These are phyloP conservation scores for Epichloe glyceriae DNA, from an alignment of 2,329 filamentous ascomycete genomes.

Conservation along the genomic window DNA sequence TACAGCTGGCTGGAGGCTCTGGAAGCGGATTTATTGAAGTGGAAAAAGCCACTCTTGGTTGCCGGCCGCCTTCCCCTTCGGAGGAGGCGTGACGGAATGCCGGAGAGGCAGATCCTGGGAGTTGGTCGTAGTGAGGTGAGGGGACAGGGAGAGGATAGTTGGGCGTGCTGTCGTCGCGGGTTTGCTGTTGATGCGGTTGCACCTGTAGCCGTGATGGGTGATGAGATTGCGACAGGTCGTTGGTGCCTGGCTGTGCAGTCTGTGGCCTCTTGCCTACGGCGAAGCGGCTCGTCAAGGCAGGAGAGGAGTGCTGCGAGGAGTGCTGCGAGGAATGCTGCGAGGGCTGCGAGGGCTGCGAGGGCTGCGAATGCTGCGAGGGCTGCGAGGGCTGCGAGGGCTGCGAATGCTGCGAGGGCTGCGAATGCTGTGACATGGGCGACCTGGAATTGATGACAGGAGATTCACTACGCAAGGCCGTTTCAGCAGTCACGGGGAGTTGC, in stretches of 20 bases:
- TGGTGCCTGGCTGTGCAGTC: constrained; percentile 10
- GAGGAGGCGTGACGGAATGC: constrained; percentile 1
- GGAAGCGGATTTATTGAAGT: constrained; percentile 33
- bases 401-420: background rate
- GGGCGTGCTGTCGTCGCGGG: constrained; percentile 12
- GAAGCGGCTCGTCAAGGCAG: constrained; percentile 30
- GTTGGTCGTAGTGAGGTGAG: constrained; percentile 9
- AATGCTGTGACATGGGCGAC: constrained; percentile 23
- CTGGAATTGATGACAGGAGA: constrained; percentile 12
- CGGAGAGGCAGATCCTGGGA: constrained; percentile 6
- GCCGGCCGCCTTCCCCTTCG: constrained; percentile 15
- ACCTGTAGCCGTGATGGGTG: constrained; percentile 8
- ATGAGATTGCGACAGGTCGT: constrained; percentile 10
- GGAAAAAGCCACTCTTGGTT: constrained; percentile 38
- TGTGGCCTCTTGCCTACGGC: constrained; percentile 18
- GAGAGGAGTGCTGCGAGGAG: constrained; percentile 16
- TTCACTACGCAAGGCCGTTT: constrained; percentile 3
- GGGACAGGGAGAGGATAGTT: constrained; percentile 13
- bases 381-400: background rate
- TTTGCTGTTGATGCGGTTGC: constrained; percentile 10
- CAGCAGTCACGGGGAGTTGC: constrained; percentile 2
- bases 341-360: constrained; percentile 14
- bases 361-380: constrained; percentile 15
- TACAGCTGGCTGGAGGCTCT: constrained; percentile 26
- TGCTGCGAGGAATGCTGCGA: background rate